A percentile compares a stretch with the other conserved stretches of the same genome.
Evolutionary conservation across 2,329 filamentous ascomycete genomes (phyloP).

Genomic region (Aspergillus pseudonomiae): DNA sequence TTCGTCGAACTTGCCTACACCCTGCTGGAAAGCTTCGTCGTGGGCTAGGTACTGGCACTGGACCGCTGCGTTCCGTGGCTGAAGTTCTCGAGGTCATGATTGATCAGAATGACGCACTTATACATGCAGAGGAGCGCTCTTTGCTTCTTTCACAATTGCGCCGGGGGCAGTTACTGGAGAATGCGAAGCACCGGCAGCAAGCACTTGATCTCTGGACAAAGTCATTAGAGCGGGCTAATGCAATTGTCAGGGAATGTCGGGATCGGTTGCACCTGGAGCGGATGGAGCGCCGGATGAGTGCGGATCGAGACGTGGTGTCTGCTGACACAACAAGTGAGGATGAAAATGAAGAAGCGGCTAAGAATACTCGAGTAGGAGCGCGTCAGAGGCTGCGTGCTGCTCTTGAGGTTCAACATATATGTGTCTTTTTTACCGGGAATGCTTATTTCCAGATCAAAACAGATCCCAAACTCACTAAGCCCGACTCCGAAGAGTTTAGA

Average conservation of each 20-base stretch:
- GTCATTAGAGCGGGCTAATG: constrained; percentile 54
- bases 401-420: constrained; percentile 79
- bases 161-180: constrained; percentile 78
- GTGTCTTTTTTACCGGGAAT: constrained; percentile 82
- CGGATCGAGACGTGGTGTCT: constrained; percentile 21
- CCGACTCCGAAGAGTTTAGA: constrained; percentile 68
- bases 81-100: constrained; percentile 93
- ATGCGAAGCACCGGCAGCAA: constrained; percentile 67
- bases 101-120: constrained; percentile 72
- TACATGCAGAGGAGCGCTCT: constrained; percentile 70
- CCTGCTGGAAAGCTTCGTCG: constrained; percentile 70
- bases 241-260: constrained; percentile 64
- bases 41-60: constrained; percentile 63
- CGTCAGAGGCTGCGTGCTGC: constrained; percentile 70
- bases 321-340: constrained; percentile 33
- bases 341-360: constrained; percentile 43
- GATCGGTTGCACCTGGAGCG: constrained; percentile 59
- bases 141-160: constrained; percentile 66
- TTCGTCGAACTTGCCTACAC: constrained; percentile 83
- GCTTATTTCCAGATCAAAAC: constrained; percentile 82
- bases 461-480: constrained; percentile 63
- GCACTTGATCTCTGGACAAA: constrained; percentile 72
- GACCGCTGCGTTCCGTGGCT: constrained; percentile 75
- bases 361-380: constrained; percentile 55
- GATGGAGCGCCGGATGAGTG: constrained; percentile 29